phyloP scores from a whole-genome alignment of 1,284 basidiomycete species.

The Sanghuangporus baumii region DNA sequence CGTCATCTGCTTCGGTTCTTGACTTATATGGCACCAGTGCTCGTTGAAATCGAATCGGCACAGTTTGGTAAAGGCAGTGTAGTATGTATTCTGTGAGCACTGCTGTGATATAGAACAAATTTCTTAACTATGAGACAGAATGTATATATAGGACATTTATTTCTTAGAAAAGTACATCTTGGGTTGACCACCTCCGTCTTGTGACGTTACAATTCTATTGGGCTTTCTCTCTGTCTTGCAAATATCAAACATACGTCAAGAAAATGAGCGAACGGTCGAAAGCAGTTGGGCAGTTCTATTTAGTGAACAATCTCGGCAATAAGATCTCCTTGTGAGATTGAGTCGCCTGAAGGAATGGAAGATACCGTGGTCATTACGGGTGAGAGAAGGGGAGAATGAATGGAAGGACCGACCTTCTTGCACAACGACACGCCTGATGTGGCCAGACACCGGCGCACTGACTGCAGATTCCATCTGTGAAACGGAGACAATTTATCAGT shows the following conservation, averaged over 20 bases:
- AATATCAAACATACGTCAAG: neutral
- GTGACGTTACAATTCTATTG: too few relatives aligned
- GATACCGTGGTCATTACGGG: conserved; percentile 10
- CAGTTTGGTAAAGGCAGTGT: neutral
- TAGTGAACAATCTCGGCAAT: conserved; percentile 80
- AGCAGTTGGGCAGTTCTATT: conserved; percentile 13
- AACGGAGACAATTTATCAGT: conserved; percentile 17
- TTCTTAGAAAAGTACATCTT: too few relatives aligned
- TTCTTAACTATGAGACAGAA: too few relatives aligned
- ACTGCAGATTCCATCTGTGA: conserved; percentile 92
- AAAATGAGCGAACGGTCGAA: neutral
- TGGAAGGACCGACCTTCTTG: conserved; percentile 57
- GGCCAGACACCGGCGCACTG: conserved; percentile 91
- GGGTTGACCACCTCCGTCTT: too few relatives aligned
- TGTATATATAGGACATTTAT: too few relatives aligned
- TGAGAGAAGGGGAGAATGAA: conserved; percentile 2
- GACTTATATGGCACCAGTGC: neutral
- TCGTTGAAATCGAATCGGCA: neutral
- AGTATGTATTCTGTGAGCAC: neutral
- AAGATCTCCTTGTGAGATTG: conserved; percentile 84
- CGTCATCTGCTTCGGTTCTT: neutral
- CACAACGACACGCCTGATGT: conserved; percentile 88
- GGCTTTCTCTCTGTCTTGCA: too few relatives aligned
- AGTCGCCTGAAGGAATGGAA: conserved; percentile 54
- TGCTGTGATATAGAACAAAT: too few relatives aligned